These are phyloP conservation scores for Phialophora macrospora DNA, from an alignment of 2,329 filamentous ascomycete genomes.

Conservation along the genomic window DNA sequence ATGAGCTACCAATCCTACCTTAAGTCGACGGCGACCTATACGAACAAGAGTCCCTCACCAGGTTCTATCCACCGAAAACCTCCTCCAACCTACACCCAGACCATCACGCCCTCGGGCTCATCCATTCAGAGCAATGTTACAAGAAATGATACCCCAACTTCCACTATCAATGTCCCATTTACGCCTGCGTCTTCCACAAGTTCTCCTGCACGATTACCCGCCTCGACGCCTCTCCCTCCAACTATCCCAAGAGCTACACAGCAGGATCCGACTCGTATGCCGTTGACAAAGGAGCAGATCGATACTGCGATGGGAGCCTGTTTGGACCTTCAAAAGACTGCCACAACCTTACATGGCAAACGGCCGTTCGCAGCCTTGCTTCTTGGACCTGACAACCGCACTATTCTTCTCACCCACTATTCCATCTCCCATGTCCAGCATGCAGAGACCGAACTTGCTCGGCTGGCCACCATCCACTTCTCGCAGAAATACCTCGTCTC, in stretches of 20 bases:
- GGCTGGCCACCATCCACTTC: constrained; percentile 57
- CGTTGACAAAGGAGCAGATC: constrained; percentile 49
- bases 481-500: constrained; percentile 54
- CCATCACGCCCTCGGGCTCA: constrained; percentile 17
- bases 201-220: not conserved
- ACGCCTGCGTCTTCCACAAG: constrained; percentile 26
- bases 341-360: constrained; percentile 52
- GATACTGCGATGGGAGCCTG: constrained; percentile 48
- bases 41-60: constrained; percentile 26
- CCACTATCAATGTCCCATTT: constrained; percentile 12
- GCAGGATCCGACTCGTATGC: constrained; percentile 16
- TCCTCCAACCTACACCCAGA: constrained; percentile 4
- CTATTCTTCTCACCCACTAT: constrained; percentile 55
- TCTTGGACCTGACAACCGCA: constrained; percentile 57
- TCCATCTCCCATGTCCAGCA: constrained; percentile 60
- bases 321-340: constrained; percentile 52
- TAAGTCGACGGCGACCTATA: constrained; percentile 21
- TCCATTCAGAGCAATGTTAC: constrained; percentile 21
- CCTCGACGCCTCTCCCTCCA: constrained; percentile 5
- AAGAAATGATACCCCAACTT: constrained; percentile 19
- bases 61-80: constrained; percentile 32
- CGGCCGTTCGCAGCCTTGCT: constrained; percentile 58
- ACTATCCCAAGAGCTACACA: not conserved
- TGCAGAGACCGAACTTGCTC: constrained; percentile 57
- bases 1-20: constrained; percentile 36